phyloP scores from a whole-genome alignment of 2,329 filamentous ascomycete genomes.

The Hypoxylon sp. region DNA sequence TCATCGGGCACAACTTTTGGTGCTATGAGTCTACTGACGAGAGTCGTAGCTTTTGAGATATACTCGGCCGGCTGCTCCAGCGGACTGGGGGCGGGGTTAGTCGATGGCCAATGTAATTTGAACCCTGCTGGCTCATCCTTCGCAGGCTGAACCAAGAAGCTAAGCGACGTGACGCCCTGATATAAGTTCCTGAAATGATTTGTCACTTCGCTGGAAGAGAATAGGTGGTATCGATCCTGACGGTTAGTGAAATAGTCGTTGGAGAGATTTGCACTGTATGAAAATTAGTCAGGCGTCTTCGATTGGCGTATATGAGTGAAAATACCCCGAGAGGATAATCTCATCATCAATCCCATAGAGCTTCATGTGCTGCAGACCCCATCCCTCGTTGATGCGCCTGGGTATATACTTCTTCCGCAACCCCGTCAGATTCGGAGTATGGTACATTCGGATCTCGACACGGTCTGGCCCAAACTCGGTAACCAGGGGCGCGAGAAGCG shows the following conservation, averaged over 20 bases:
- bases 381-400: constrained; percentile 94
- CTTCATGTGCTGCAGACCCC: constrained; percentile 99
- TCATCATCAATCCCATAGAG: constrained; percentile 96
- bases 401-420: constrained; percentile 86
- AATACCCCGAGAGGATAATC: constrained; percentile 89
- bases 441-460: constrained; percentile 96
- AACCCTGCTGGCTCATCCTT: constrained; percentile 67
- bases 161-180: constrained; percentile 80
- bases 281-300: constrained; percentile 36
- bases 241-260: constrained; percentile 96
- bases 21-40: constrained; percentile 75
- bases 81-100: constrained; percentile 81
- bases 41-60: constrained; percentile 73
- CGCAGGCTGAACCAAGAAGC: constrained; percentile 80
- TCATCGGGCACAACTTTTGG: constrained; percentile 55
- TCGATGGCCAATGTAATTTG: constrained; percentile 76
- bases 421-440: constrained; percentile 94
- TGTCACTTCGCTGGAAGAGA: constrained; percentile 81
- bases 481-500: constrained; percentile 85
- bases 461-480: constrained; percentile 84
- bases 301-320: neutral
- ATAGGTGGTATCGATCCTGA: constrained; percentile 94
- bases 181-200: constrained; percentile 87
- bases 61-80: constrained; percentile 77
- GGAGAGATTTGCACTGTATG: constrained; percentile 80